Conservation (phyloP, 108 stramenopile genomes). For the Seminavis robusta region DNA sequence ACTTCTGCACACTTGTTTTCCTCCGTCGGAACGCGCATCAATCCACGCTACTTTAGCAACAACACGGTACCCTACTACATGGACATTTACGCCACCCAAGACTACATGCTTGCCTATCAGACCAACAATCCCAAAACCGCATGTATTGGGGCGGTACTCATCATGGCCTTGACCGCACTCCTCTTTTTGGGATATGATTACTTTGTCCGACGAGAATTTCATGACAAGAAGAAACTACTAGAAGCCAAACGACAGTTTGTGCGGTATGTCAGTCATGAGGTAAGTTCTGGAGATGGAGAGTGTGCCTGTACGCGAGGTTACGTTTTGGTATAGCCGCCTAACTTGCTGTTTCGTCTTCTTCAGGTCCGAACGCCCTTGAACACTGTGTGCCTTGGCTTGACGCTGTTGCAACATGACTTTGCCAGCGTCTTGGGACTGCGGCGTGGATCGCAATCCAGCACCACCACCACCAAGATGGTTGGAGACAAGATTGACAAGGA, state of each 20-base stretch:
- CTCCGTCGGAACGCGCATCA: background rate
- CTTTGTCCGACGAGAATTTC: constrained; percentile 26
- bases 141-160: constrained; percentile 19
- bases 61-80: background rate
- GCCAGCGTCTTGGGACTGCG: constrained; percentile 3
- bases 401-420: constrained; percentile 27
- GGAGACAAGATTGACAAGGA: background rate
- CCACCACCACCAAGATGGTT: too few species aligned
- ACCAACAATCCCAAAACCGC: constrained; percentile 17
- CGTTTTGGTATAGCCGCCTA: too few species aligned
- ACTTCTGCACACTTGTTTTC: background rate
- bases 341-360: too few species aligned
- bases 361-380: constrained; percentile 22
- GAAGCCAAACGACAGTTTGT: constrained; percentile 22
- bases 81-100: constrained; percentile 16
- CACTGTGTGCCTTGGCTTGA: constrained; percentile 18
- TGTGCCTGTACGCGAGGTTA: too few species aligned
- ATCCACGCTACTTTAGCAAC: background rate
- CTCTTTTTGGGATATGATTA: constrained; percentile 39
- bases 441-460: too few species aligned
- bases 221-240: constrained; percentile 2
- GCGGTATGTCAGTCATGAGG: constrained; percentile 25
- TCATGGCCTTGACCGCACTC: constrained; percentile 29
- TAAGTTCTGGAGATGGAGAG: background rate
- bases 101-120: background rate